These are phyloP conservation scores for Argentina anserina DNA, from an alignment of 306 rosid genomes.

Conservation along the genomic window DNA sequence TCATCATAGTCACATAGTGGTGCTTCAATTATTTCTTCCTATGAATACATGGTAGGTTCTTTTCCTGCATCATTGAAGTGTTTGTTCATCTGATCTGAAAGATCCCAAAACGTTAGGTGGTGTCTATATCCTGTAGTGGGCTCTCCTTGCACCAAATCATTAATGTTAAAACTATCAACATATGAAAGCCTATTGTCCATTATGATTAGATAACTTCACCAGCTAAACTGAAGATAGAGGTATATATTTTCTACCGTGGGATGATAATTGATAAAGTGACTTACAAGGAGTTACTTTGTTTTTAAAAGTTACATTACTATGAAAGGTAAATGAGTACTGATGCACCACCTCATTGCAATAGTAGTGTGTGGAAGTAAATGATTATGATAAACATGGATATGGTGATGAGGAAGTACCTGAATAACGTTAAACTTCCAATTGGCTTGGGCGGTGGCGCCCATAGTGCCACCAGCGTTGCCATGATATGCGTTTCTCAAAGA, in stretches of 20 bases:
- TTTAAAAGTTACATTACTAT: background rate
- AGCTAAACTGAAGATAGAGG: background rate
- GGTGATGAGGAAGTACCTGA: slow-evolving; percentile 50
- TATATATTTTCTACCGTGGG: background rate
- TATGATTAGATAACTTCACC: background rate
- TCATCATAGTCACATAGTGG: background rate
- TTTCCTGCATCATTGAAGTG: background rate
- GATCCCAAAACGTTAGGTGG: background rate
- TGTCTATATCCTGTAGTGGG: background rate
- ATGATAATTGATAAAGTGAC: background rate
- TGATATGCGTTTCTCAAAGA: slow-evolving; percentile 87
- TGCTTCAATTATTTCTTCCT: background rate
- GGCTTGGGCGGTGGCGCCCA: slow-evolving; percentile 93
- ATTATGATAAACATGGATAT: background rate
- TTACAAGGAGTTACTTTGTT: background rate
- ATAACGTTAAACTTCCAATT: slow-evolving; percentile 76
- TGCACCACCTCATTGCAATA: background rate
- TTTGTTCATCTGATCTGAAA: background rate
- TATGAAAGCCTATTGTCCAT: background rate
- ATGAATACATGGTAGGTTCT: background rate
- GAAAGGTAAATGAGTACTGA: background rate
- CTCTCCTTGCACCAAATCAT: background rate
- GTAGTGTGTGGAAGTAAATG: background rate
- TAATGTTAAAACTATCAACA: background rate
- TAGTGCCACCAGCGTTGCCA: slow-evolving; percentile 84